These are phyloP conservation scores for Hirsutella minnesotensis DNA, from an alignment of 2,329 filamentous ascomycete genomes.

Conservation along the genomic window DNA sequence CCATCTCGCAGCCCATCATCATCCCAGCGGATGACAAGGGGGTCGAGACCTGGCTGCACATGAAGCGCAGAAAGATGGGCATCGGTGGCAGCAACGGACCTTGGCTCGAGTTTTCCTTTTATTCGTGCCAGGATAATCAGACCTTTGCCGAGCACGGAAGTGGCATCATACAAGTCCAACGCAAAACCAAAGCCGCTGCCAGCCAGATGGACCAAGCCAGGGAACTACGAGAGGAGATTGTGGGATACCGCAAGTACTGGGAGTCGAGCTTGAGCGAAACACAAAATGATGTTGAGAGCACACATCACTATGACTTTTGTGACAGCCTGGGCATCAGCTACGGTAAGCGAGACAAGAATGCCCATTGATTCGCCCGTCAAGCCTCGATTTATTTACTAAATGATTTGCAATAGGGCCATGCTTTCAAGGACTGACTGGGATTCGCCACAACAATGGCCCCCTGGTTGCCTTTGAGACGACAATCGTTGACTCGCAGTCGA, in stretches of 20 bases:
- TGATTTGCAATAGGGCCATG: background rate
- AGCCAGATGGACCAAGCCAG: background rate
- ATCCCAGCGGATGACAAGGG: background rate
- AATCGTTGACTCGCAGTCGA: background rate
- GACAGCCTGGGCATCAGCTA: background rate
- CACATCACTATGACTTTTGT: background rate
- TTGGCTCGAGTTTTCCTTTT: constrained; percentile 1
- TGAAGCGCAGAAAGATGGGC: constrained; percentile 1
- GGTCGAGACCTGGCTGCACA: background rate
- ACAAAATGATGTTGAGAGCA: background rate
- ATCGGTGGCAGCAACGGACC: background rate
- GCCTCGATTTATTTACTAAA: background rate
- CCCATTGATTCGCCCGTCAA: no score
- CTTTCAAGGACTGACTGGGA: background rate
- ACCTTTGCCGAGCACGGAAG: background rate
- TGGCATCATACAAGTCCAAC: background rate
- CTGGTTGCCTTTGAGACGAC: background rate
- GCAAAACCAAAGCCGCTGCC: background rate
- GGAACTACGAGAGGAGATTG: background rate
- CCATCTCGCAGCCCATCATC: background rate
- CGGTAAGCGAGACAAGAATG: background rate
- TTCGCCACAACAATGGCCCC: background rate
- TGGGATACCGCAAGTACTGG: background rate
- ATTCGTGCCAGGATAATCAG: background rate
- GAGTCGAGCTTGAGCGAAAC: background rate